These are phyloP conservation scores for Russula emetica DNA, from an alignment of 768 basidiomycete genomes.

Conservation along the genomic window DNA sequence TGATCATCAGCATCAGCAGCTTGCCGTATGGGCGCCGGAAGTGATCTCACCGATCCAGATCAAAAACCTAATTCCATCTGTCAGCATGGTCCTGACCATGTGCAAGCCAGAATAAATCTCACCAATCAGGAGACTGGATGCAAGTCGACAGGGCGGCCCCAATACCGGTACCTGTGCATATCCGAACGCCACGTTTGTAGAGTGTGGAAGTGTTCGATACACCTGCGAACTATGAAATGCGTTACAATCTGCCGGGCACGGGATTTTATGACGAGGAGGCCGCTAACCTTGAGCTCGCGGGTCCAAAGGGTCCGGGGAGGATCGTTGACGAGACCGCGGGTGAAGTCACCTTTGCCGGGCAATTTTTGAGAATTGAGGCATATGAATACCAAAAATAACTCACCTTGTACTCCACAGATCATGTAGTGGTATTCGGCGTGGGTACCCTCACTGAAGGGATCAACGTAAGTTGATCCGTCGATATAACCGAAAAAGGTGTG, in stretches of 20 bases:
- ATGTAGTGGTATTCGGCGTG: constrained; percentile 43
- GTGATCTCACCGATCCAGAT: constrained; percentile 38
- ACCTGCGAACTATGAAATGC: constrained; percentile 37
- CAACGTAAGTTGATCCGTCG: too few relatives aligned
- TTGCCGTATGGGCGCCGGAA: neutral
- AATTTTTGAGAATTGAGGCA: neutral
- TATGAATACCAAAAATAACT: neutral
- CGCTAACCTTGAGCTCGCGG: constrained; percentile 40
- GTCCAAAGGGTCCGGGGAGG: constrained; percentile 43
- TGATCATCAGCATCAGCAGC: neutral
- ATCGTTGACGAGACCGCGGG: constrained; percentile 40
- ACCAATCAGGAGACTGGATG: constrained; percentile 40
- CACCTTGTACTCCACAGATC: constrained; percentile 43
- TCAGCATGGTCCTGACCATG: neutral
- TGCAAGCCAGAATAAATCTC: constrained; percentile 23
- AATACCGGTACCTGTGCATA: constrained; percentile 45
- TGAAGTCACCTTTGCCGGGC: constrained; percentile 37
- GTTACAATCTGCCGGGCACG: neutral
- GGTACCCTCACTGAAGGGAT: constrained; percentile 36
- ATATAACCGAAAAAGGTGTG: neutral
- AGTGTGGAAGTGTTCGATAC: constrained; percentile 43
- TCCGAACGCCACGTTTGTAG: constrained; percentile 43
- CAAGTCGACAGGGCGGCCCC: constrained; percentile 45
- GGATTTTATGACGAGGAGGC: neutral
- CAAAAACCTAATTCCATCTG: constrained; percentile 33